Base-by-base conservation (phyloP, 306 rosid species). In the Quercus bicolor region DNA sequence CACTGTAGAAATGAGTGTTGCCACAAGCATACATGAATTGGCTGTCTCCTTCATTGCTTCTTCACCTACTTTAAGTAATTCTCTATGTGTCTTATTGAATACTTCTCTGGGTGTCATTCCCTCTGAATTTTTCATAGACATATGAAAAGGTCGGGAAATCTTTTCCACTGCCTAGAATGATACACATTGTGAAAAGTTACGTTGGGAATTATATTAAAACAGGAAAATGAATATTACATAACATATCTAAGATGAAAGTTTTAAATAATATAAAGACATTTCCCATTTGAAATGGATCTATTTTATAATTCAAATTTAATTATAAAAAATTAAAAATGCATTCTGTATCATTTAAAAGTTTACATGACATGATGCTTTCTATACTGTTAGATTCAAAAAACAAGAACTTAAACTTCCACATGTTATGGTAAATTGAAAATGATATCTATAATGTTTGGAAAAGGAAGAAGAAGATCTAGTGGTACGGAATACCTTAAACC, bases 11-110 rank as follows among this genome's bases (percentile, higher is more conserved):
- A 74, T 28, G 13, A 80, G 70, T 5, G 79, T 48, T 14, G 75
- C 75, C 33, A 80, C 72, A 28, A 80, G n/a, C 84, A 80, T 80
- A 68, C 72, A 28, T 55, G 26, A 78, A 74, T 75, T 56, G 3
- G 72, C 64, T 28, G 34, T 68, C 23, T 0, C 75, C 56, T 66
- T 75, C 2, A 21, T 74, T 5, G 15, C 6, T 1, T 10, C 10
- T 45, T 45, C 34, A 0, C 34, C 71, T 9, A 13, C 55, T 8
- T 43, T 1, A 0, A 52, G 60, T 68, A 80, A 56, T 3, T 2
- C 2, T 14, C 6, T n/a, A 52, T 80, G 84, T 0, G 5, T 11
- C 0, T 5, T 16, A 29, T 19, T 3, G 71, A 75, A 75, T 15
- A 56, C 2, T 2, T 80, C 76, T 2, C 3, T 10, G 2, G 84